Base-by-base conservation (phyloP, 345 rosid species). In the Brassica rapa region DNA sequence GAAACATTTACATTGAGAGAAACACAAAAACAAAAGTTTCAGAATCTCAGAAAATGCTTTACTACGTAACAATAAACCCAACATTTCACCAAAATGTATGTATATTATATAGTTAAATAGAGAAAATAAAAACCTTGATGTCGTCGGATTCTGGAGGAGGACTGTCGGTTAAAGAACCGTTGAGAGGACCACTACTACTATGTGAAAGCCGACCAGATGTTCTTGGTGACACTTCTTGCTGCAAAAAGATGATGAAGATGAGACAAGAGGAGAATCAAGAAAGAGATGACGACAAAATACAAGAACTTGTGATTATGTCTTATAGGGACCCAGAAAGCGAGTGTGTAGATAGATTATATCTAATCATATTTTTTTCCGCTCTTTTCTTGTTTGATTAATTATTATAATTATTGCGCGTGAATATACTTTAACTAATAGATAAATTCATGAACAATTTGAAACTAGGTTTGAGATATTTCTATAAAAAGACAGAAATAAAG, bases 211-310 rank as follows among this genome's bases (percentile, higher is more conserved):
- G 85, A 51, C 97, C 97, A 33, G 98, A 87, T 10, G 93, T 89
- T 71, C 99, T 86, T 33, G 97, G 93, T 64, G 99, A 89, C 19
- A 92, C 88, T 83, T 94, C 92, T 85, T 96, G 98, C 99, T 91
- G 93, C 82, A 3, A 60, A 29, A 32, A 24, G 9, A 57, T 57
- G 12, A 57, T 57, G 51, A 64, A 72, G 77, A 74, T 68, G 71
- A 74, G 76, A 75, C 83, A 75, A 70, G 70, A 70, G 56, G n/a
- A 74, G 64, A 68, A 66, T 73, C 25, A 68, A 6, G n/a, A 24
- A 61, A 62, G 51, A 35, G 74, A 73, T 74, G 66, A 68, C 68
- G 75, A 73, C 65, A 68, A 77, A 68, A 53, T 6, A 56, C 27
- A 59, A 59, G 55, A 77, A 32, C 62, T 46, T 77, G 71, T 77